Base-by-base conservation (phyloP, 2,329 filamentous ascomycete genomes). In the Phyllosticta citriasiana region DNA sequence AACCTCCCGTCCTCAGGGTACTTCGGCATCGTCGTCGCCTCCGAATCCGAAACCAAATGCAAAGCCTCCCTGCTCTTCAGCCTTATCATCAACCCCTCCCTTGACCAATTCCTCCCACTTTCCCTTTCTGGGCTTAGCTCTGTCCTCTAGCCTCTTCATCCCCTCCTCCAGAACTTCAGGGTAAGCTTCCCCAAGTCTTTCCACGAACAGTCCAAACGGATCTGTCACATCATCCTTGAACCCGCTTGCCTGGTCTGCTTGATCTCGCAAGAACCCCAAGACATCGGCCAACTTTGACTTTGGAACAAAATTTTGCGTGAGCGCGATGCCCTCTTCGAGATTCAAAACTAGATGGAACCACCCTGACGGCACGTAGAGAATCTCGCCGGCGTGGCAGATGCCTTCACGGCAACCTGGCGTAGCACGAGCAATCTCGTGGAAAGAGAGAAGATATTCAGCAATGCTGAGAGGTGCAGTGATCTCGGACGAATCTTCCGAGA, bases 311-410 rank as follows among this genome's bases (percentile, higher is more conserved):
- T 97, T 97, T 72, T 97, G 93, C 7, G 93, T 97, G 65, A 97
- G 81, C 3, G 93, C 94, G 65, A 97, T 88, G 53, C 89, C 88
- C 12, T 84, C 81, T 67, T 91, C 88, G 1, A 96, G 77, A 70
- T 97, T 97, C 54, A 97, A 86, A 9, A 97, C 94, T 33, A 97
- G 78, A 78, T 97, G 93, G 86, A 94, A 97, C 93, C 93, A 97
- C 5, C 93, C 92, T 57, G 88, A 91, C 0, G 94, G 93, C 5
- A 97, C 93, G 71, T 97, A 90, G 57, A 97, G 76, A 16, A 97
- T 87, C 73, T 97, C 94, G 2, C 93, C 93, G 52, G 86, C 84
- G 14, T 78, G 75, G 71, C 93, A 97, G 27, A 97, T 85, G 0
- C 91, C 93, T 75, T 97, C 93, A 30, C 88, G 75, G 68, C 92